A percentile compares a stretch with the other conserved stretches of the same genome.
Evolutionary conservation across 306 rosid species (phyloP).

Genomic region (Boehmeria nivea): DNA sequence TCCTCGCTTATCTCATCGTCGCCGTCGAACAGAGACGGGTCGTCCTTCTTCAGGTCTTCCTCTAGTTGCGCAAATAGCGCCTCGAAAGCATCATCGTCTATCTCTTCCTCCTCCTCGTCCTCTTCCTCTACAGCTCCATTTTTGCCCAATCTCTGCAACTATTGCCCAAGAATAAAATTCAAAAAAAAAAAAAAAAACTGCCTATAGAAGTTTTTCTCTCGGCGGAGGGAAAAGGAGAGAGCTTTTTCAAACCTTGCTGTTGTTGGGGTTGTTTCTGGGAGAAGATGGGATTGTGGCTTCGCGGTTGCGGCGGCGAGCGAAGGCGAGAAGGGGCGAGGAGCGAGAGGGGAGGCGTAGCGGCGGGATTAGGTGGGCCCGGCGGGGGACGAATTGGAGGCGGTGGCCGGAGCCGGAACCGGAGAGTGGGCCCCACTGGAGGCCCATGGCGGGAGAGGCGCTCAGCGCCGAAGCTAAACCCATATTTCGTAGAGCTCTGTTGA

Average conservation of each 20-base stretch:
- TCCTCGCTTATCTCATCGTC: slow-evolving; percentile 52
- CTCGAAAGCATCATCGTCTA: slow-evolving; percentile 70
- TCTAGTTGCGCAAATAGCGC: slow-evolving; percentile 68
- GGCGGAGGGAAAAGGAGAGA: background rate
- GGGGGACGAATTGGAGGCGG: slow-evolving; percentile 14
- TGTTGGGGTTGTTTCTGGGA: slow-evolving; percentile 37
- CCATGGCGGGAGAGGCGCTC: slow-evolving; percentile 31
- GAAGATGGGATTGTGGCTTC: slow-evolving; percentile 28
- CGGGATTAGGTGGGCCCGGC: slow-evolving; percentile 13
- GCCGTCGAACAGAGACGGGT: slow-evolving; percentile 27
- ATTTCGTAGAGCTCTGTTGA: background rate
- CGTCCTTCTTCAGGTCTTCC: slow-evolving; percentile 77
- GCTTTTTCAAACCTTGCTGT: slow-evolving; percentile 42
- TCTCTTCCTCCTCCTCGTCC: slow-evolving; percentile 33
- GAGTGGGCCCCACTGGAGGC: slow-evolving; percentile 32
- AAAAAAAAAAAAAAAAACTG: too few species aligned
- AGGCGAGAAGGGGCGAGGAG: slow-evolving; percentile 23
- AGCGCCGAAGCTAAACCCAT: slow-evolving; percentile 39
- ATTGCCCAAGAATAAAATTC: background rate
- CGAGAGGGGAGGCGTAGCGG: slow-evolving; percentile 43
- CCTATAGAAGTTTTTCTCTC: too few species aligned
- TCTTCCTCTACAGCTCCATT: slow-evolving; percentile 23
- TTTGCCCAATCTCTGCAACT: slow-evolving; percentile 33
- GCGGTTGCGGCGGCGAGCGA: slow-evolving; percentile 39
- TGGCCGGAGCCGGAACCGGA: slow-evolving; percentile 18